Conservation (phyloP, 176 grass and related monocot species). For the Elymus sibiricus region DNA sequence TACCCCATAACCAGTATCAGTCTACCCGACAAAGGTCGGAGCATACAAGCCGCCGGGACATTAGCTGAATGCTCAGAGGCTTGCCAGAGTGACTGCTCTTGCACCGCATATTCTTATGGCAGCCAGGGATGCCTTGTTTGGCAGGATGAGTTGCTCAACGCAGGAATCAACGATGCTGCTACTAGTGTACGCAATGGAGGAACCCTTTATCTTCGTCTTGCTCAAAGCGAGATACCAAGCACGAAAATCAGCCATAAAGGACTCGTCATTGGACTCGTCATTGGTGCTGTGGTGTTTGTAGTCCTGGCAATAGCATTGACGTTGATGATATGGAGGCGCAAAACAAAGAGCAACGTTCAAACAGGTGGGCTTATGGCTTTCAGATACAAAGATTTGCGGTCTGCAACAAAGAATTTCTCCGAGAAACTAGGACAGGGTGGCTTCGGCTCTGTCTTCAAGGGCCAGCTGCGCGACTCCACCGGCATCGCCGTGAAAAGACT, state of each 20-base stretch:
- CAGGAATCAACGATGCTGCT: background rate
- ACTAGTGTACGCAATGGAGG: background rate
- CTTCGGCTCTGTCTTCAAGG: constrained; percentile 44
- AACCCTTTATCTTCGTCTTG: constrained; percentile 31
- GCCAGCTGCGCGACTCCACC: background rate
- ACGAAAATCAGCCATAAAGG: background rate
- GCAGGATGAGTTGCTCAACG: constrained; percentile 13
- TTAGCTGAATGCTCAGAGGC: constrained; percentile 11
- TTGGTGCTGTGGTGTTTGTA: background rate
- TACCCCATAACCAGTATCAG: background rate
- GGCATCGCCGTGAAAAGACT: constrained; percentile 42
- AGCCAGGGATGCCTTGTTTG: constrained; percentile 32
- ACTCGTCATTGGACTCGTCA: background rate
- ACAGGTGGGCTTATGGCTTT: background rate
- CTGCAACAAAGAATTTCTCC: constrained; percentile 32
- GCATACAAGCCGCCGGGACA: background rate
- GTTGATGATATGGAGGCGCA: background rate
- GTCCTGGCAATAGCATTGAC: background rate
- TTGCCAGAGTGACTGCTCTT: constrained; percentile 39
- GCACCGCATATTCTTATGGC: constrained; percentile 39
- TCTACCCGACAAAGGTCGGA: background rate
- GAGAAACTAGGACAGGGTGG: constrained; percentile 32
- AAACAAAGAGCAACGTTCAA: background rate
- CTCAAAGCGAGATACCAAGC: constrained; percentile 23
- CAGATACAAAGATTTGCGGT: constrained; percentile 25